phyloP scores from a whole-genome alignment of 2,329 filamentous ascomycete species.

The Paramyrothecium sp. region DNA sequence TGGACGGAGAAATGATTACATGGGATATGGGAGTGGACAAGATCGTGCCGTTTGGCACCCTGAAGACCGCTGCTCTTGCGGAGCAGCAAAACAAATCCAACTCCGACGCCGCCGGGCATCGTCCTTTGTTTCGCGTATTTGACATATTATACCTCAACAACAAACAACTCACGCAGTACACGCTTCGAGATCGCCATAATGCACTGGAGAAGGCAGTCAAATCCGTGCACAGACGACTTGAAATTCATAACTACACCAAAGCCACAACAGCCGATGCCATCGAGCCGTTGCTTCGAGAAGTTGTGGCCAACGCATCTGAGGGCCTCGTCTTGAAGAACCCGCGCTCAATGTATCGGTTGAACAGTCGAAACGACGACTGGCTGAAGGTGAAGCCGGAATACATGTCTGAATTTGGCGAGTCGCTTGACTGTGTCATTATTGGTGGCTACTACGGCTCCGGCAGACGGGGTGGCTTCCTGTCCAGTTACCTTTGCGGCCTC shows the following conservation, averaged over 20 bases:
- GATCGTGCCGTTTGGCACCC: constrained; percentile 84
- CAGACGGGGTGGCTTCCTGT: constrained; percentile 75
- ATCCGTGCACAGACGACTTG: constrained; percentile 71
- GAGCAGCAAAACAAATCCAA: constrained; percentile 66
- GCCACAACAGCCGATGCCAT: constrained; percentile 70
- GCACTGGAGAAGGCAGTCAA: constrained; percentile 72
- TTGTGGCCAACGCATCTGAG: constrained; percentile 84
- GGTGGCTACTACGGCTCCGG: constrained; percentile 93
- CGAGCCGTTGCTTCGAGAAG: constrained; percentile 74
- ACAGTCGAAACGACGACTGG: constrained; percentile 93
- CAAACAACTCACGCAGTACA: constrained; percentile 75
- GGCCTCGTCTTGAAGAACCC: constrained; percentile 94
- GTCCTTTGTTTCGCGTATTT: constrained; percentile 83
- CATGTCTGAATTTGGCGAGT: constrained; percentile 94
- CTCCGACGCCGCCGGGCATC: constrained; percentile 43
- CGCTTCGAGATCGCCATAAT: constrained; percentile 73
- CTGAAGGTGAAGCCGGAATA: constrained; percentile 99
- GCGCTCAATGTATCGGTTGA: constrained; percentile 78
- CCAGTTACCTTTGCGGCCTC: constrained; percentile 88
- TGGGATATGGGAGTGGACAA: constrained; percentile 88
- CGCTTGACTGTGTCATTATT: constrained; percentile 83
- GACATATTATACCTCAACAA: constrained; percentile 91
- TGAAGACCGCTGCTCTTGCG: constrained; percentile 85
- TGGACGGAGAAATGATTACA: constrained; percentile 98
- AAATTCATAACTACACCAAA: constrained; percentile 72